phyloP scores from a whole-genome alignment of 768 basidiomycete species.

The Cubamyces sp. region DNA sequence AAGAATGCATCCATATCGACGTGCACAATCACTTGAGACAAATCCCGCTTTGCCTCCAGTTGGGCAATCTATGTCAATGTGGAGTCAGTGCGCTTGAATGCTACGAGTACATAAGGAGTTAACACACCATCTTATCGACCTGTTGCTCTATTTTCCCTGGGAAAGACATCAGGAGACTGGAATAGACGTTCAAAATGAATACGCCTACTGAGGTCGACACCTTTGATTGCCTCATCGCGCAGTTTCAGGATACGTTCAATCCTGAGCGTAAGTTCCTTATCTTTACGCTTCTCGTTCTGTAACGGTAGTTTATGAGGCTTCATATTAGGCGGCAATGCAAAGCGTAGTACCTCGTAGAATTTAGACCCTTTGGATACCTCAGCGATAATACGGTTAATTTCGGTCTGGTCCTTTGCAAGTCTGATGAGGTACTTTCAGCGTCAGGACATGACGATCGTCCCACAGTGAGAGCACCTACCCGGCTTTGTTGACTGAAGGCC shows the following conservation, averaged over 20 bases:
- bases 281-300: conserved; percentile 89
- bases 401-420: conserved; percentile 75
- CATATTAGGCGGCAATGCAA: not conserved
- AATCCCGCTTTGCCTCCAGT: conserved; percentile 75
- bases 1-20: conserved; percentile 97
- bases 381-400: conserved; percentile 87
- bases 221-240: conserved; percentile 59
- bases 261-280: conserved; percentile 79
- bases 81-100: not conserved
- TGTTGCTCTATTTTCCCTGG: conserved; percentile 62
- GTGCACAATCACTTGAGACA: conserved; percentile 86
- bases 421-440: conserved; percentile 32
- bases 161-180: not conserved
- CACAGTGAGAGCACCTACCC: conserved; percentile 57
- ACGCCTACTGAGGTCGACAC: conserved; percentile 57
- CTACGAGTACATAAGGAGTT: not conserved
- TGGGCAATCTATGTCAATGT: conserved; percentile 56
- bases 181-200: too few species aligned
- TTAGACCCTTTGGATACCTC: conserved; percentile 93
- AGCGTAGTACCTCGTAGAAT: conserved; percentile 72
- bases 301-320: not conserved
- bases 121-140: conserved; percentile 72
- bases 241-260: conserved; percentile 71
- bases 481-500: conserved; percentile 88
- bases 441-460: not conserved